Percentiles rank a stretch among this genome's conserved stretches.
These are phyloP conservation scores for Lanmaoa pseudosensibilis DNA, from an alignment of 768 basidiomycete species.

Conservation along the genomic window DNA sequence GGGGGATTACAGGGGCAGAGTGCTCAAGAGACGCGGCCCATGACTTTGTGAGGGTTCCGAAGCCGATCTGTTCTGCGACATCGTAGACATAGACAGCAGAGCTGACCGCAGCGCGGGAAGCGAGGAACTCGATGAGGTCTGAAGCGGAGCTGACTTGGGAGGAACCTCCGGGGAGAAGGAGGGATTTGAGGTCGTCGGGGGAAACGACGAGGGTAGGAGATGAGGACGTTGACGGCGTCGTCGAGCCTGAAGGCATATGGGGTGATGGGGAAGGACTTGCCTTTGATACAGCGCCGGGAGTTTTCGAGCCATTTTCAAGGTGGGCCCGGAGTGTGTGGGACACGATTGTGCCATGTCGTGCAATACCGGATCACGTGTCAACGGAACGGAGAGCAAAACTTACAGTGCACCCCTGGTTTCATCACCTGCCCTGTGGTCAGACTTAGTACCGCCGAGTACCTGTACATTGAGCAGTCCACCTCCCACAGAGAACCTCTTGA, in stretches of 20 bases:
- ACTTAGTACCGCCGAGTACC: too few species aligned
- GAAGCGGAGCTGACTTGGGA: conserved; percentile 46
- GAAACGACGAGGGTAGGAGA: conserved; percentile 37
- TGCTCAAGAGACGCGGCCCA: conserved; percentile 49
- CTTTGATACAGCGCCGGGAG: not conserved
- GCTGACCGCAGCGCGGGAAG: conserved; percentile 54
- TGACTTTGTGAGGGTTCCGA: conserved; percentile 69
- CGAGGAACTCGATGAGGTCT: conserved; percentile 64
- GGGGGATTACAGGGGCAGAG: conserved; percentile 56
- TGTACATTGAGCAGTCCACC: too few species aligned
- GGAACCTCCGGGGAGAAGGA: not conserved
- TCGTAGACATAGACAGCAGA: conserved; percentile 81
- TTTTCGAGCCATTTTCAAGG: not conserved
- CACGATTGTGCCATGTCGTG: conserved; percentile 33
- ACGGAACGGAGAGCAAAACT: not conserved
- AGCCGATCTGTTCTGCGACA: conserved; percentile 80
- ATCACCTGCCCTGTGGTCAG: too few species aligned
- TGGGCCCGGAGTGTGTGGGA: conserved; percentile 16
- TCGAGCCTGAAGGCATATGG: conserved; percentile 2
- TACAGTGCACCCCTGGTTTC: too few species aligned
- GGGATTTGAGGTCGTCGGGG: conserved; percentile 32
- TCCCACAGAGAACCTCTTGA: not conserved
- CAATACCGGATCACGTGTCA: conserved; percentile 33
- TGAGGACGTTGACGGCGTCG: conserved; percentile 10
- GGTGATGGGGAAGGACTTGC: not conserved